A percentile compares a stretch with the other conserved stretches of the same genome.
Conservation (phyloP, 129 eudicot species). For the Kitagawia praeruptora region DNA sequence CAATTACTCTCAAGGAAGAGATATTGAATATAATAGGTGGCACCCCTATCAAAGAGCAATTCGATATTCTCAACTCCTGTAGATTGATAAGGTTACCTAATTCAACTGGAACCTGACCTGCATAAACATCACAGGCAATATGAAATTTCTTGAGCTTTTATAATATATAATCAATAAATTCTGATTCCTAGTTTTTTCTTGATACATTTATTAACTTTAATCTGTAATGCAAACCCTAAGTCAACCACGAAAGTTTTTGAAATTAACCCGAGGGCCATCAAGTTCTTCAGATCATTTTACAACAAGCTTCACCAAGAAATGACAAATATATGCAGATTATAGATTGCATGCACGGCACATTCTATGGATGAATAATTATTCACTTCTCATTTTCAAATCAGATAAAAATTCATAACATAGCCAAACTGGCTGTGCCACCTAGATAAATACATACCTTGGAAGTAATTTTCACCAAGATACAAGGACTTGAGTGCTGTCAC, state of each 20-base stretch:
- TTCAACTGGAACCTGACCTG: conserved; percentile 34
- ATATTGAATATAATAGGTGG: conserved; percentile 35
- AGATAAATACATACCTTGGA: not conserved
- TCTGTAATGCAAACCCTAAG: too few species aligned
- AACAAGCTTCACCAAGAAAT: too few species aligned
- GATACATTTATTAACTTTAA: too few species aligned
- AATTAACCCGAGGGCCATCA: not conserved
- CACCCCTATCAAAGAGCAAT: conserved; percentile 25
- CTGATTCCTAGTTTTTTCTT: not conserved
- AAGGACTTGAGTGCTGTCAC: not conserved
- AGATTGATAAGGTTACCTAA: conserved; percentile 29
- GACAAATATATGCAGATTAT: too few species aligned
- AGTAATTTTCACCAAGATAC: not conserved
- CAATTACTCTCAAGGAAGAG: conserved; percentile 21
- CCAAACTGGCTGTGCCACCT: too few species aligned
- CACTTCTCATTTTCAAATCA: not conserved
- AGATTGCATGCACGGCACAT: too few species aligned
- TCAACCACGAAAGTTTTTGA: too few species aligned
- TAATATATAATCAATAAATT: not conserved
- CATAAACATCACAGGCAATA: not conserved
- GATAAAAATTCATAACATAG: too few species aligned
- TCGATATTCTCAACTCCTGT: conserved; percentile 17
- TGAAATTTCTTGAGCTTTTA: not conserved
- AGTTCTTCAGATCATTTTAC: not conserved
- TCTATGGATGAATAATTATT: too few species aligned